A percentile compares a stretch with the other conserved stretches of the same genome.
Conservation (phyloP, 2,329 filamentous ascomycete genomes). For the Ambrosiella beaveri region DNA sequence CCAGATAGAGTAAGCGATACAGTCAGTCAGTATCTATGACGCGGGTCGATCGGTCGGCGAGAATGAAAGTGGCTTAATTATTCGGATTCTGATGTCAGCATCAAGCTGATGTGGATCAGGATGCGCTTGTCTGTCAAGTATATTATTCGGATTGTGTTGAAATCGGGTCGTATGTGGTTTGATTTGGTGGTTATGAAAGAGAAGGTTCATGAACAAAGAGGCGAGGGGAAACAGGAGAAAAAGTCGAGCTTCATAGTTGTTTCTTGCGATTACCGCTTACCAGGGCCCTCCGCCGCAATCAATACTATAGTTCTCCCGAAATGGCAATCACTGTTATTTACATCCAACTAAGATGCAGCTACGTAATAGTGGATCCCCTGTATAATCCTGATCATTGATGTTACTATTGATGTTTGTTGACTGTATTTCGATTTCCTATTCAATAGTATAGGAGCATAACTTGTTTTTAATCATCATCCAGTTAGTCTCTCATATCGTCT, state of each 20-base stretch:
- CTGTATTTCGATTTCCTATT: too few relatives aligned
- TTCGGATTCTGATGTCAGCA: neutral
- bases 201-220: neutral
- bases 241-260: neutral
- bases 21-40: neutral
- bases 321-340: neutral
- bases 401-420: too few relatives aligned
- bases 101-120: neutral
- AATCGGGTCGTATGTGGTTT: neutral
- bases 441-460: too few relatives aligned
- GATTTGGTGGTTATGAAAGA: neutral
- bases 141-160: neutral
- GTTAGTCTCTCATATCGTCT: too few relatives aligned
- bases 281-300: neutral
- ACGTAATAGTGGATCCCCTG: slow-evolving; percentile 3
- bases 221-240: neutral
- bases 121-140: neutral
- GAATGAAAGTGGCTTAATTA: neutral
- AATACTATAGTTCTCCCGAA: neutral
- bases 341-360: neutral
- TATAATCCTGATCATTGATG: neutral
- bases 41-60: neutral
- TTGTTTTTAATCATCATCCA: too few relatives aligned
- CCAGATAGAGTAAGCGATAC: neutral
- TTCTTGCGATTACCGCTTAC: neutral